phyloP scores from a whole-genome alignment of 495 filamentous ascomycete species.

The Hypoxylon fuscum region DNA sequence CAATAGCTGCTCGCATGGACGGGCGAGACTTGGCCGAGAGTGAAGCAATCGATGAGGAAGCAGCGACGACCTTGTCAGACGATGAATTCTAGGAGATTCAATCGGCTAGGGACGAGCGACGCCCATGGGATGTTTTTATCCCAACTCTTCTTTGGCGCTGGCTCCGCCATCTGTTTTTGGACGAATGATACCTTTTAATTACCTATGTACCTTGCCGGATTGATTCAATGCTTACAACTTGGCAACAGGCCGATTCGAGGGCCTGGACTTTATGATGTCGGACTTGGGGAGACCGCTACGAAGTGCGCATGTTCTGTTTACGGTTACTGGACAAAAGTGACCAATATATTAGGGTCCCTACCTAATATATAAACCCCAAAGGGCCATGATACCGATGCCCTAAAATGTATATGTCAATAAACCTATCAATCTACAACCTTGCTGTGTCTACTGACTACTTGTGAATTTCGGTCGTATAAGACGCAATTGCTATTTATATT shows the following conservation, averaged over 20 bases:
- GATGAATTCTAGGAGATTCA: slow-evolving; percentile 20
- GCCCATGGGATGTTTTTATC: slow-evolving; percentile 5
- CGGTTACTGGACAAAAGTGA: no score
- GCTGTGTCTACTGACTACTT: no score
- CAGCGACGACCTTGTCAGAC: slow-evolving; percentile 21
- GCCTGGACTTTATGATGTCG: background rate
- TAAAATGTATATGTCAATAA: no score
- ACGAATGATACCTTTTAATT: slow-evolving; percentile 23
- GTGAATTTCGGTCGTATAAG: no score
- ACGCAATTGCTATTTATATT: no score
- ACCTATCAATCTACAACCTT: no score
- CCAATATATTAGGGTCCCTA: no score
- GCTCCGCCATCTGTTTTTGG: slow-evolving; percentile 8
- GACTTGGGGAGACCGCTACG: background rate
- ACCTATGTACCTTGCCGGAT: background rate
- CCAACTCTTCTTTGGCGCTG: slow-evolving; percentile 4
- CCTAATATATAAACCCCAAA: no score
- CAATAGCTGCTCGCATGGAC: slow-evolving; percentile 20
- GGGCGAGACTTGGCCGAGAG: slow-evolving; percentile 20
- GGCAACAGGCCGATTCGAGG: background rate
- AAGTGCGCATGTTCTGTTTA: slow-evolving; percentile 10
- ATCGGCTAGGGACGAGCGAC: background rate
- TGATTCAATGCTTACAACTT: background rate
- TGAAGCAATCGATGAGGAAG: slow-evolving; percentile 26
- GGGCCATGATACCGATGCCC: no score